Conservation (phyloP, 257 asterid genomes). For the Rauvolfia tetraphylla region DNA sequence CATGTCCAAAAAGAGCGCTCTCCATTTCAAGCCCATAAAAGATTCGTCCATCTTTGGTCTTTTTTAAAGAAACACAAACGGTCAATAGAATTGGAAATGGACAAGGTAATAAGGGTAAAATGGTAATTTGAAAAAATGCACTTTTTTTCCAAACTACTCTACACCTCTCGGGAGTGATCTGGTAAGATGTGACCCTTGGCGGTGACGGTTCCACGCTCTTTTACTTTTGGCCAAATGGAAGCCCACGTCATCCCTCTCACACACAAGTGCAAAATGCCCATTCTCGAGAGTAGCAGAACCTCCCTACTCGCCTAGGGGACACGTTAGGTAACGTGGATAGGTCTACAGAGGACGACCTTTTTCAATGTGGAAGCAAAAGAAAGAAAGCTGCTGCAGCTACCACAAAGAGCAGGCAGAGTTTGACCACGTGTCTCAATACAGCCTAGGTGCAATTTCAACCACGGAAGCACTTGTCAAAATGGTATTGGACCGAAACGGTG, state of each 20-base stretch:
- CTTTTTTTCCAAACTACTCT: not conserved
- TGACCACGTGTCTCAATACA: constrained; percentile 13
- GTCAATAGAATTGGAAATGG: too few species aligned
- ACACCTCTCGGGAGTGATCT: not conserved
- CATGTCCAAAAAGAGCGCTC: not conserved
- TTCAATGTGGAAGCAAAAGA: not conserved
- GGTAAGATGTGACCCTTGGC: constrained; percentile 13
- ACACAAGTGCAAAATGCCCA: not conserved
- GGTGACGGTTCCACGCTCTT: not conserved
- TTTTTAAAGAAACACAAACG: not conserved
- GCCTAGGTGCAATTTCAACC: constrained; percentile 5
- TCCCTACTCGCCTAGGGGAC: not conserved
- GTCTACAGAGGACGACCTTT: not conserved
- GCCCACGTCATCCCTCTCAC: constrained; percentile 1
- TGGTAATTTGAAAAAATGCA: not conserved
- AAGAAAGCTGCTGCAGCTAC: not conserved
- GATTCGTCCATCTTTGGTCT: not conserved
- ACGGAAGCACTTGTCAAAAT: not conserved
- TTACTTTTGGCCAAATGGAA: not conserved
- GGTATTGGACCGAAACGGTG: not conserved
- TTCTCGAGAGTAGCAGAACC: not conserved
- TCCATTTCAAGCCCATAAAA: not conserved
- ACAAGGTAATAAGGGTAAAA: not conserved
- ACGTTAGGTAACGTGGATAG: not conserved
- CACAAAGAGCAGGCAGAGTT: not conserved